A percentile compares a stretch with the other conserved stretches of the same genome.
These are phyloP conservation scores for Crassisporium funariophilum DNA, from an alignment of 768 basidiomycete species.

Conservation along the genomic window DNA sequence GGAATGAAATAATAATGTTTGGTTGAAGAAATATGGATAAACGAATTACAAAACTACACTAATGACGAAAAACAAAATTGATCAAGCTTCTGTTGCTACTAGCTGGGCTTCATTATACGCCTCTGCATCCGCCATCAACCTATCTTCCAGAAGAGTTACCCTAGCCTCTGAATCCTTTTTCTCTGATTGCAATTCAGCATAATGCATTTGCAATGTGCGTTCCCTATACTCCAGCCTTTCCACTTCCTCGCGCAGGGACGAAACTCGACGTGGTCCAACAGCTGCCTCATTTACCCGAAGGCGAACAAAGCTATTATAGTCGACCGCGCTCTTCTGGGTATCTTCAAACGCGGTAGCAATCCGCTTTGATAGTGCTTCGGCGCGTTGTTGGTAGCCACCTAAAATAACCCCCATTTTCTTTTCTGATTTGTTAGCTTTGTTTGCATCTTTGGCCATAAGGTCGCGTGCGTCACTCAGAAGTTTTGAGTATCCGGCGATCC, in stretches of 20 bases:
- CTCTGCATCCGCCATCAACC: conserved; percentile 83
- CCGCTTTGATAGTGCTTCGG: conserved; percentile 63
- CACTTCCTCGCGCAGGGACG: conserved; percentile 85
- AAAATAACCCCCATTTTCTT: conserved; percentile 87
- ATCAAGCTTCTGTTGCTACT: conserved; percentile 56
- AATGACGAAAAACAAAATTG: conserved; percentile 17
- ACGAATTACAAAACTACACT: too few relatives aligned
- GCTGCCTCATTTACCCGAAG: conserved; percentile 73
- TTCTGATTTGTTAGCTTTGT: conserved; percentile 81
- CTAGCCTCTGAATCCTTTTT: conserved; percentile 59
- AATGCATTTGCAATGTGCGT: conserved; percentile 74
- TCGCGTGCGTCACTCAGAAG: conserved; percentile 67
- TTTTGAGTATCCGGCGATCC: conserved; percentile 62
- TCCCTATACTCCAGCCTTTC: conserved; percentile 78
- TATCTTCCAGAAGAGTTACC: conserved; percentile 75
- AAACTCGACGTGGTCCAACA: conserved; percentile 76
- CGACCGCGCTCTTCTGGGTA: conserved; percentile 64
- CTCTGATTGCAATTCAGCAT: conserved; percentile 81
- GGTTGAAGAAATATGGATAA: too few relatives aligned
- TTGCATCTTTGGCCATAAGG: conserved; percentile 77
- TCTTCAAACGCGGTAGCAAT: conserved; percentile 70
- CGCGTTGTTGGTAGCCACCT: conserved; percentile 89
- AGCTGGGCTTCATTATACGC: conserved; percentile 77
- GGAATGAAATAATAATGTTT: too few relatives aligned
- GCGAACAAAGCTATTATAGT: conserved; percentile 78